phyloP scores from a whole-genome alignment of 139 green algal species.

The Medakamo hakoo region DNA sequence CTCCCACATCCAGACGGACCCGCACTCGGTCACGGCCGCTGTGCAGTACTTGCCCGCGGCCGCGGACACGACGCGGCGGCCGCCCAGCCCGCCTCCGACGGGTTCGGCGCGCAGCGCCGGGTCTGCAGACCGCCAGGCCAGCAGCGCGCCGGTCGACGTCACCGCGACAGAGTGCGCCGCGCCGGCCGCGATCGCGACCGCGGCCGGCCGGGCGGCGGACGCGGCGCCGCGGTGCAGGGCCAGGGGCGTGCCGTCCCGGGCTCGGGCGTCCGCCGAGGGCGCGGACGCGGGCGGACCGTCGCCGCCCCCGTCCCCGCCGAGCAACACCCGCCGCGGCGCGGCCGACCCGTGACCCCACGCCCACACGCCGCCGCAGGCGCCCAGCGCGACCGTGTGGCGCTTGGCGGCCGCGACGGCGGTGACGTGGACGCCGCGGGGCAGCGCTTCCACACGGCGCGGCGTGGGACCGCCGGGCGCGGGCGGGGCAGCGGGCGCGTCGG shows the following conservation, averaged over 20 bases:
- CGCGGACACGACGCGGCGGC: constrained; percentile 29
- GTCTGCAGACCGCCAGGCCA: constrained; percentile 51
- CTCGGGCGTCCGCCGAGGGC: constrained; percentile 1
- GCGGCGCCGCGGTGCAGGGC: constrained; percentile 50
- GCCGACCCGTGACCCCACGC: constrained; percentile 69
- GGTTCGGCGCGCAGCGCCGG: constrained; percentile 32
- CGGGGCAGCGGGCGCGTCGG: too few species aligned
- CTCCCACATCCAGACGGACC: constrained; percentile 76
- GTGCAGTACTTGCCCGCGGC: constrained; percentile 70
- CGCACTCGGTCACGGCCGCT: constrained; percentile 51
- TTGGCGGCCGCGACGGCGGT: constrained; percentile 59
- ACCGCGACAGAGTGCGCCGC: constrained; percentile 44
- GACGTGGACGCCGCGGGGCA: constrained; percentile 53
- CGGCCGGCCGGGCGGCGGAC: constrained; percentile 42
- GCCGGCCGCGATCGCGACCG: constrained; percentile 45
- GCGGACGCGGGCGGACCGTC: too few species aligned
- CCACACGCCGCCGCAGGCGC: constrained; percentile 53
- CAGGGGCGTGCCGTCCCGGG: constrained; percentile 6
- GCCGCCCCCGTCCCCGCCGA: too few species aligned
- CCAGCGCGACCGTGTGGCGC: constrained; percentile 71
- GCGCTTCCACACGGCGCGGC: constrained; percentile 56
- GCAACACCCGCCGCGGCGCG: constrained; percentile 33
- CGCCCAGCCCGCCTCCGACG: constrained; percentile 45
- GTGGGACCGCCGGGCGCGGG: constrained; percentile 45
- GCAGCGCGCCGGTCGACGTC: constrained; percentile 41